These are phyloP conservation scores for Colletotrichum sp. DNA, from an alignment of 2,329 filamentous ascomycete species.

Conservation along the genomic window DNA sequence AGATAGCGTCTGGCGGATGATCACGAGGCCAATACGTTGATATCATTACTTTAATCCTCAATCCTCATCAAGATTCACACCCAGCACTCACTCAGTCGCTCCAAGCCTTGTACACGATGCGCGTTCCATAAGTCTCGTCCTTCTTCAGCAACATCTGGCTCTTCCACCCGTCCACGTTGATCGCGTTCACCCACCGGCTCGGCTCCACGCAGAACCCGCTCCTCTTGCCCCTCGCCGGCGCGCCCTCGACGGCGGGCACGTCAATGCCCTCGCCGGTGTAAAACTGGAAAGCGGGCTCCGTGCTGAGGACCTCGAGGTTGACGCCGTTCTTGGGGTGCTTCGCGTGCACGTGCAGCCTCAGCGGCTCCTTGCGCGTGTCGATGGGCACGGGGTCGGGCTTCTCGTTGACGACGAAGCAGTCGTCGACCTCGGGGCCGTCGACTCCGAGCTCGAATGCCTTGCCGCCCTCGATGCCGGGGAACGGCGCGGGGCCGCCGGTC, in stretches of 20 bases:
- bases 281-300: constrained; percentile 96
- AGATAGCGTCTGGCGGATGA: neutral
- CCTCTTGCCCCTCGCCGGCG: constrained; percentile 69
- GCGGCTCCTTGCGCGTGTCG: constrained; percentile 67
- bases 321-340: constrained; percentile 76
- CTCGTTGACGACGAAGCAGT: constrained; percentile 84
- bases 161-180: constrained; percentile 82
- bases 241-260: constrained; percentile 69
- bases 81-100: constrained; percentile 53
- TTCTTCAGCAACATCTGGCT: constrained; percentile 81
- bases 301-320: constrained; percentile 86
- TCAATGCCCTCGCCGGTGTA: constrained; percentile 90
- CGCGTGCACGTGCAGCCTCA: constrained; percentile 73
- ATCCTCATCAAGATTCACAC: neutral
- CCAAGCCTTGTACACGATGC: constrained; percentile 87
- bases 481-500: constrained; percentile 67
- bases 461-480: constrained; percentile 68
- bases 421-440: constrained; percentile 78
- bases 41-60: neutral
- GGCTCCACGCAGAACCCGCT: constrained; percentile 93
- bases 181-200: constrained; percentile 86
- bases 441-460: constrained; percentile 75
- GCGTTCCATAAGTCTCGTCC: constrained; percentile 81
- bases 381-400: constrained; percentile 65
- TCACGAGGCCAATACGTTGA: neutral